Evolutionary conservation across 345 rosid species (phyloP).

Genomic region (Raphanus sativus): DNA sequence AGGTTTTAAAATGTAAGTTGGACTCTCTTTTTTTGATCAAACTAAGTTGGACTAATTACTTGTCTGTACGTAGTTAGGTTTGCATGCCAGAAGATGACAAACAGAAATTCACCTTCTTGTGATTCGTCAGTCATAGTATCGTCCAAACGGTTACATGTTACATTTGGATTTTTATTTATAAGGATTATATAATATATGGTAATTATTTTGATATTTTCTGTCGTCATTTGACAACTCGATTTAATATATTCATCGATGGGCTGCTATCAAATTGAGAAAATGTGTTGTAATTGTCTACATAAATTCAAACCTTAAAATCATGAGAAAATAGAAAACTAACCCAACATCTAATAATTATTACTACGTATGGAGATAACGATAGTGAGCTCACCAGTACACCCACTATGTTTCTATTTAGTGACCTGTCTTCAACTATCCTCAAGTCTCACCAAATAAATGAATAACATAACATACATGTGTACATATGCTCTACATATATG

Average conservation of each 20-base stretch:
- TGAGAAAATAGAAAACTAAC: slow-evolving; percentile 36
- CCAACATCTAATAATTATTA: slow-evolving; percentile 12
- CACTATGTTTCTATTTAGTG: slow-evolving; percentile 36
- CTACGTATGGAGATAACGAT: slow-evolving; percentile 34
- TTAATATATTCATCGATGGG: neutral
- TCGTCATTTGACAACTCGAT: slow-evolving; percentile 15
- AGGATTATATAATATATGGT: neutral
- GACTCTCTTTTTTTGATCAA: neutral
- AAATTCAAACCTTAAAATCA: slow-evolving; percentile 39
- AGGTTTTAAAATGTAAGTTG: slow-evolving; percentile 1
- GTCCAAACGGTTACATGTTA: slow-evolving; percentile 27
- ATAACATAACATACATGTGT: neutral
- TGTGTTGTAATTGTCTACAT: slow-evolving; percentile 24
- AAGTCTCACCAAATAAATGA: slow-evolving; percentile 27
- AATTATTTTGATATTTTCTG: neutral
- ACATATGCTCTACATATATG: neutral
- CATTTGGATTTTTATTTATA: neutral
- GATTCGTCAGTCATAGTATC: slow-evolving; percentile 25
- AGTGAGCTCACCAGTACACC: slow-evolving; percentile 50
- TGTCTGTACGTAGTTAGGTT: slow-evolving; percentile 35
- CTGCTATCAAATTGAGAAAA: slow-evolving; percentile 12
- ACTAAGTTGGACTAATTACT: slow-evolving; percentile 12
- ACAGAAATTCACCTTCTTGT: slow-evolving; percentile 35
- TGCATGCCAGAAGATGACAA: slow-evolving; percentile 45
- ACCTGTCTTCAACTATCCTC: slow-evolving; percentile 38